Evolutionary conservation across 768 basidiomycete species (phyloP).

Genomic region (Xerocomellus chrysenteron): DNA sequence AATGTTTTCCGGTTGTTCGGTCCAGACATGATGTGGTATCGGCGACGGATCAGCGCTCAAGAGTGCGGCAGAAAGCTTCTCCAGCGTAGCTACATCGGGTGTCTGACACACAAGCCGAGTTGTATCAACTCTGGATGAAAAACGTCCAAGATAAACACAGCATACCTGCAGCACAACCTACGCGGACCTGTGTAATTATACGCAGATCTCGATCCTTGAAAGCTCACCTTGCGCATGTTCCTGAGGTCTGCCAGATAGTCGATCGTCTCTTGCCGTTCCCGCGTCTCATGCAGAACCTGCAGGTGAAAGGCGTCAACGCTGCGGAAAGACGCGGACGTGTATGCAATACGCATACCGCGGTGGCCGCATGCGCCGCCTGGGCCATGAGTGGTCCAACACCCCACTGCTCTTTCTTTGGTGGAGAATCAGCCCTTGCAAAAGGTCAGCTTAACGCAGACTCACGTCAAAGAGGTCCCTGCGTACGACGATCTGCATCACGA

Average conservation of each 20-base stretch:
- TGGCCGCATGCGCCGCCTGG: conserved; percentile 43
- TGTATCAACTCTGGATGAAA: too few species aligned
- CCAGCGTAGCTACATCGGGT: conserved; percentile 32
- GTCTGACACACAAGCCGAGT: conserved; percentile 23
- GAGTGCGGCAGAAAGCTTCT: conserved; percentile 33
- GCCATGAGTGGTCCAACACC: conserved; percentile 46
- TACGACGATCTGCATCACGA: conserved; percentile 46
- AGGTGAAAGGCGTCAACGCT: not conserved
- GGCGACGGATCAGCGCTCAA: conserved; percentile 20
- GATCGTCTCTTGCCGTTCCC: conserved; percentile 37
- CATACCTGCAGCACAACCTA: conserved; percentile 44
- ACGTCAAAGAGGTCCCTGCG: conserved; percentile 43
- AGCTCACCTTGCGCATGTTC: conserved; percentile 42
- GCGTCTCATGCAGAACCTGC: conserved; percentile 42
- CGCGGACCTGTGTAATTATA: not conserved
- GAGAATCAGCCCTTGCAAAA: not conserved
- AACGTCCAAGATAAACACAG: not conserved
- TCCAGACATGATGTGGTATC: conserved; percentile 42
- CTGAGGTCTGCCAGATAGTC: conserved; percentile 38
- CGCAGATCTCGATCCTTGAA: not conserved
- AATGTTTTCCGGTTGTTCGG: conserved; percentile 43
- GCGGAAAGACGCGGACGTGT: not conserved
- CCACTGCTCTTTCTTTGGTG: conserved; percentile 40
- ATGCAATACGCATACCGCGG: conserved; percentile 30
- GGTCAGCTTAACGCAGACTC: conserved; percentile 12